Evolutionary conservation across 495 filamentous ascomycete species (phyloP), one percentile per base, ranked within the genome.

Genomic region (Penicillium robsamsonii): DNA sequence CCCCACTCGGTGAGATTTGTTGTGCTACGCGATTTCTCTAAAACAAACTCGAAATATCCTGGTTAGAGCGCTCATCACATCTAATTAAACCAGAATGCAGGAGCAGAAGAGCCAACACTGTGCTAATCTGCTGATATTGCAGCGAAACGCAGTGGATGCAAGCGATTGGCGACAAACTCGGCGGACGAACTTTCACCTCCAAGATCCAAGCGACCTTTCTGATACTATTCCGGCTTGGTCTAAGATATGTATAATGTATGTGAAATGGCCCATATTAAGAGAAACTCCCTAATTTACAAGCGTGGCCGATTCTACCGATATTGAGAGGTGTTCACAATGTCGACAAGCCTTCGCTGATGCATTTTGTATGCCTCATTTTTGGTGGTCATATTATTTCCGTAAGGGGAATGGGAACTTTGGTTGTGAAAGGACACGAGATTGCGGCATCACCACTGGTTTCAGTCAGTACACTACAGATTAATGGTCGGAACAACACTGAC

Each of bases 331-430:
- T 31, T 11, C 29, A 17, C 18, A 46, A 38, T 57, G 55, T 31
- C 55, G 40, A 30, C 13, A 52, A 7, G 45, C 48, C 5, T 40
- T 57, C 22, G 9, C 25, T 7, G 41, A 51, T 44, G 35, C 27
- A 3, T 29, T 57, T n/a, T 20, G 20, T 24, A 57, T 57, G 55
- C 55, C 55, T 43, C 33, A 17, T 9, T 57, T 51, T 31, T 57
- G 55, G 46, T 57, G 55, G 55, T 50, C 48, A 30, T 37, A 45
- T 18, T 46, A 46, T 44, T 38, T 31, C 1, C 12, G n/a, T 22
- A 40, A 40, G 0, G 25, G 18, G 10, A 57, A 51, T 4, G 47
- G 55, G 1, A 17, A n/a, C 15, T 57, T 57, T 38, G 55, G 55
- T 10, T 51, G 13, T 30, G 55, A 57, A 29, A 57, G 20, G 13